Base-by-base conservation (phyloP, 192 early-diverging fungal genomes). In the Coemansia sp. region DNA sequence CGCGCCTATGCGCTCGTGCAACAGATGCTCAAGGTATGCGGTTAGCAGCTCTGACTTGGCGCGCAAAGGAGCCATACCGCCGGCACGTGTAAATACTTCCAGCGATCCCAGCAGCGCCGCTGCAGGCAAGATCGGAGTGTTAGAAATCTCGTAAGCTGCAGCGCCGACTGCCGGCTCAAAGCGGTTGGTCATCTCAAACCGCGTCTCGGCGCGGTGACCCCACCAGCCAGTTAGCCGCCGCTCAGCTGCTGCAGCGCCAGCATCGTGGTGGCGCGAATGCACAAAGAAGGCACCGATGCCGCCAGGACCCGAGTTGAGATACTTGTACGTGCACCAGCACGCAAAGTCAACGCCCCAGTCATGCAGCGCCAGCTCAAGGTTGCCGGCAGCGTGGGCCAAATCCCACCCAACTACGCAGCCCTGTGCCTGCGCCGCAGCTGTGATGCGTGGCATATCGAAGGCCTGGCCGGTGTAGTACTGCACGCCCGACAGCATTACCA, bases 251-350 rank as follows among this genome's bases (percentile, higher is more conserved):
- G 27, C 27, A 2, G 27, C 27, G 2, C 73, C 67, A 38, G 76
- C 64, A 51, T 81, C 70, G 33, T 75, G 83, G 60, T 95, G 84
- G 58, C 85, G 86, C 65, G 90, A 84, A 55, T 99, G 93, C 8
- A 99, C 85, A 73, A 94, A 99, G 9, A 90, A 84, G 2, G 92
- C 92, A 14, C 85, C 92, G 57, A 99, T 95, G 38, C 90, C 90
- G 39, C 96, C 96, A 0, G 96, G 92, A 3, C 96, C 95, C n/a
- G 93, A 85, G 67, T 99, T 99, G 44, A 99, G 76, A 71, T 99
- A 99, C 71, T 99, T 99, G 86, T 98, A 98, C 5, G 94, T 89
- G 82, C 94, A 98, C 95, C 95, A 98, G 66, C 87, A 89, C 11
- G 95, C 96, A 87, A 97, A 97, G 66, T 99, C 96, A 11, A 94